phyloP scores from a whole-genome alignment of 345 rosid genomes.

The Aegle marmelos region DNA sequence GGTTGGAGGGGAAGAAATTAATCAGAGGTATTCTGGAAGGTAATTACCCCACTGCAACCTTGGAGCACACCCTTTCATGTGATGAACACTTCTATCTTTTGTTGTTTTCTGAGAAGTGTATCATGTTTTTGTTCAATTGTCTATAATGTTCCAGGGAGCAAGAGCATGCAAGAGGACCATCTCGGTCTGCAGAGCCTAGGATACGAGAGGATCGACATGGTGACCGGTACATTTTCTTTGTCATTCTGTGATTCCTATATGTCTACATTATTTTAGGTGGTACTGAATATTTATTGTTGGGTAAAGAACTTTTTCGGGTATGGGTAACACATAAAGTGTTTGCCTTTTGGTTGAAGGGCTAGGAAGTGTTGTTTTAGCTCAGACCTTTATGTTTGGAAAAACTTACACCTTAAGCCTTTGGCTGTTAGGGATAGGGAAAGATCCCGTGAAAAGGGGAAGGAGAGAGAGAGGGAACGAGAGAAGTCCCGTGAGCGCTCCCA shows the following conservation, averaged over 20 bases:
- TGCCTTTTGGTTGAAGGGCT: background rate
- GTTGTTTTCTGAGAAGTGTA: background rate
- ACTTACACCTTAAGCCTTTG: background rate
- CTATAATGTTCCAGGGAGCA: constrained; percentile 53
- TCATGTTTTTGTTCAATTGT: background rate
- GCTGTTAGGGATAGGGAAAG: constrained; percentile 46
- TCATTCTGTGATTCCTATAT: background rate
- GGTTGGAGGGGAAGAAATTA: constrained; percentile 80
- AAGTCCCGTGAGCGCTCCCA: constrained; percentile 74
- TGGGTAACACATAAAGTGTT: background rate
- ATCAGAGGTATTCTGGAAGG: constrained; percentile 46
- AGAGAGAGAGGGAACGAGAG: constrained; percentile 67
- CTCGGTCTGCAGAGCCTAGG: constrained; percentile 86
- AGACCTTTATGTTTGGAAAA: background rate
- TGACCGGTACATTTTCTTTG: constrained; percentile 48
- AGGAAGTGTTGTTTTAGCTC: background rate
- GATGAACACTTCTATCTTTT: background rate
- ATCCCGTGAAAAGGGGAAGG: constrained; percentile 84
- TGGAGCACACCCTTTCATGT: background rate
- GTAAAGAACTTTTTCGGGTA: background rate
- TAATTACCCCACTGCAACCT: constrained; percentile 16
- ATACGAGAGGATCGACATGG: constrained; percentile 59
- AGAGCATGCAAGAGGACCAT: constrained; percentile 47
- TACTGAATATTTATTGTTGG: background rate
- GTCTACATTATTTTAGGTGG: background rate